Conservation (phyloP, 2,329 filamentous ascomycete species). For the Hirsutella thompsonii region DNA sequence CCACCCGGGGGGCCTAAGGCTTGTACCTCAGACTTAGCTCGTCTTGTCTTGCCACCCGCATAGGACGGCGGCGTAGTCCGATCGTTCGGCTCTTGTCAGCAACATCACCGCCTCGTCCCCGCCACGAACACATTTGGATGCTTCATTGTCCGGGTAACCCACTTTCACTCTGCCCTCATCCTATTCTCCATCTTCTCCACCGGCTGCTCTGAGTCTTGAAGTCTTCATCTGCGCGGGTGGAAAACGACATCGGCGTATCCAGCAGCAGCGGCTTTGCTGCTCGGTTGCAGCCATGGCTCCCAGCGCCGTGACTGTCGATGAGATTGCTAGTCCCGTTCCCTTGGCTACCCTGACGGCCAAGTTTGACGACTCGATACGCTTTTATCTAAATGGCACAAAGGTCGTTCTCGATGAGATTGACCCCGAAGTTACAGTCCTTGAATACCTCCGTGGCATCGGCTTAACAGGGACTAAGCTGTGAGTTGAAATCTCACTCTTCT, state of each 20-base stretch:
- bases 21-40: no score
- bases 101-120: not conserved
- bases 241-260: not conserved
- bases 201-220: no score
- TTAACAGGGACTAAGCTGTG: constrained; percentile 87
- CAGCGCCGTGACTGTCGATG: constrained; percentile 37
- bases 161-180: no score
- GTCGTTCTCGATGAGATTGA: constrained; percentile 78
- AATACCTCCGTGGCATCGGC: constrained; percentile 86
- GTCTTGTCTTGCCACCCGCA: not conserved
- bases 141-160: no score
- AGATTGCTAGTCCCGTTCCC: constrained; percentile 18
- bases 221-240: no score
- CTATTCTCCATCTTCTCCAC: no score
- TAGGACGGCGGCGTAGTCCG: constrained; percentile 4
- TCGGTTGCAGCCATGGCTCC: constrained; percentile 34
- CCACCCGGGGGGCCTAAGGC: not conserved
- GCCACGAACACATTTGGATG: not conserved
- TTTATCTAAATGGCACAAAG: constrained; percentile 90
- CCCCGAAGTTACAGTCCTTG: constrained; percentile 81
- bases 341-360: constrained; percentile 47
- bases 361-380: constrained; percentile 79
- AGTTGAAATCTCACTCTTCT: constrained; percentile 7
- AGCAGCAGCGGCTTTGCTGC: not conserved
- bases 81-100: not conserved